Evolutionary conservation across 495 filamentous ascomycete genomes (phyloP).

Genomic region (Choiromyces venosus): DNA sequence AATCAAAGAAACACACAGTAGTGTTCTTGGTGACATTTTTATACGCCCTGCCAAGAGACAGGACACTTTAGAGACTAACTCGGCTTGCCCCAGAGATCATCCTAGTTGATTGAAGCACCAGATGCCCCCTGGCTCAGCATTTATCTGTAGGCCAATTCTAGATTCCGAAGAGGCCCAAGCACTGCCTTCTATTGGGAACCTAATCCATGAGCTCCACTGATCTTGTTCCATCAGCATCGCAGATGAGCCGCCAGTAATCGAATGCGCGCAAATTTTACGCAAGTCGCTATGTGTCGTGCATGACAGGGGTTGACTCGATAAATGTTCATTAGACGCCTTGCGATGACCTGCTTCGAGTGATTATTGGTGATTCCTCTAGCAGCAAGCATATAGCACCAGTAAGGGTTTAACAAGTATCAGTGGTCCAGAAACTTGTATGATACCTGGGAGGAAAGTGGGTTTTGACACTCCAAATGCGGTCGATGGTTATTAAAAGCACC

Average conservation of each 20-base stretch:
- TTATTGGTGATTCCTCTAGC: neutral
- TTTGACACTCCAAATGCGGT: neutral
- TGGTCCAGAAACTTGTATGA: neutral
- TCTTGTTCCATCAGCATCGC: neutral
- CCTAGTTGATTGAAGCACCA: neutral
- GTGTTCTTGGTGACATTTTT: neutral
- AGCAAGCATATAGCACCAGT: neutral
- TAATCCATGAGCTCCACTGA: neutral
- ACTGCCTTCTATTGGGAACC: neutral
- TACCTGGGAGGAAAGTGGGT: neutral
- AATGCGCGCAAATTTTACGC: neutral
- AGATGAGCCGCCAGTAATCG: neutral
- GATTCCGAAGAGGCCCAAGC: neutral
- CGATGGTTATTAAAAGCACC: neutral
- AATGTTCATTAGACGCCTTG: too few relatives aligned
- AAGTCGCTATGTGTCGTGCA: neutral
- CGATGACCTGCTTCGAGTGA: neutral
- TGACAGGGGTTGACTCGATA: neutral
- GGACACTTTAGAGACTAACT: neutral
- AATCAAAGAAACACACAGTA: neutral
- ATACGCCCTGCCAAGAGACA: neutral
- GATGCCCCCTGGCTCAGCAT: neutral
- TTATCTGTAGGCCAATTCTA: neutral
- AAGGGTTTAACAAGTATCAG: constrained; percentile 2
- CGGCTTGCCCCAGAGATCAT: neutral